Evolutionary conservation across 1,284 basidiomycete genomes (phyloP).

Genomic region (Fomitopsis pinicola): DNA sequence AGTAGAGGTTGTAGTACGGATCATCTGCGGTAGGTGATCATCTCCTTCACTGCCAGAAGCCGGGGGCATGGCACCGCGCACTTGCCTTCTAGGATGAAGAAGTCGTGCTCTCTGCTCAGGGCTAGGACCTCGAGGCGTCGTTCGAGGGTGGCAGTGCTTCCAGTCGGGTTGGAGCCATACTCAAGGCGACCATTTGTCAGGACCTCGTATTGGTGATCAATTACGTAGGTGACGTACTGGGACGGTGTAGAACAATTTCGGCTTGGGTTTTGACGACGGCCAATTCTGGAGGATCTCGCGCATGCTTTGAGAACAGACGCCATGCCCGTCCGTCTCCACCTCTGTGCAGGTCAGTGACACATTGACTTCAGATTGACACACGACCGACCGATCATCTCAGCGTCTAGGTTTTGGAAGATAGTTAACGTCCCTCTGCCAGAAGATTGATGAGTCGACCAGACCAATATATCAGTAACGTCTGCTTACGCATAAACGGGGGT

Average conservation of each 20-base stretch:
- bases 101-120: slow-evolving; percentile 71
- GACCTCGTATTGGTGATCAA: neutral
- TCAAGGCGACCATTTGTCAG: slow-evolving; percentile 22
- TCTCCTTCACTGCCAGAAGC: neutral
- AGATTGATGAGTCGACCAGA: neutral
- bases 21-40: slow-evolving; percentile 47
- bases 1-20: slow-evolving; percentile 77
- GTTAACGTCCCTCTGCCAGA: slow-evolving; percentile 55
- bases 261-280: slow-evolving; percentile 70
- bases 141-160: slow-evolving; percentile 69
- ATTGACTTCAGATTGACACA: neutral
- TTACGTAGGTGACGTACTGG: slow-evolving; percentile 43
- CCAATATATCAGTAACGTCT: neutral
- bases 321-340: slow-evolving; percentile 76
- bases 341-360: slow-evolving; percentile 39
- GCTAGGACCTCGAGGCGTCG: slow-evolving; percentile 77
- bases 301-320: slow-evolving; percentile 65
- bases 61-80: too few species aligned
- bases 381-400: slow-evolving; percentile 60
- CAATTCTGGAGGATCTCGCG: slow-evolving; percentile 70
- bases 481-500: slow-evolving; percentile 82
- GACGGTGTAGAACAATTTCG: slow-evolving; percentile 83
- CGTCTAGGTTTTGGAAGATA: slow-evolving; percentile 52
- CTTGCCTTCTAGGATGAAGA: slow-evolving; percentile 84
- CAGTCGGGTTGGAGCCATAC: slow-evolving; percentile 85